phyloP scores from a whole-genome alignment of 2,329 filamentous ascomycete species.

The Sclerotinia glacialis region DNA sequence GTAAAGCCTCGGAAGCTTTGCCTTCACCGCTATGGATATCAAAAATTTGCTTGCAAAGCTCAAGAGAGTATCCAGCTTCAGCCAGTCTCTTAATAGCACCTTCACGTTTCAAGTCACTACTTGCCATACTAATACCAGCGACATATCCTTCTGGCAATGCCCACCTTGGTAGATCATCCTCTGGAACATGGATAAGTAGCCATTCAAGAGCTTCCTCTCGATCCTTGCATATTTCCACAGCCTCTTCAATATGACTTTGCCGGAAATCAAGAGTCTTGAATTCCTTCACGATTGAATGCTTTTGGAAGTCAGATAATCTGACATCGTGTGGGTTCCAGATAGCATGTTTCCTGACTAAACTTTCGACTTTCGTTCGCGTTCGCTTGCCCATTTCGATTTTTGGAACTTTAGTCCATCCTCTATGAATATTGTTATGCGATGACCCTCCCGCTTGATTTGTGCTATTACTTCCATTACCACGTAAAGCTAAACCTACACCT shows the following conservation, averaged over 20 bases:
- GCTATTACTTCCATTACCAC: slow-evolving; percentile 43
- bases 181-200: slow-evolving; percentile 93
- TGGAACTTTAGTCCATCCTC: slow-evolving; percentile 79
- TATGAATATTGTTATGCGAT: slow-evolving; percentile 46
- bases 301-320: slow-evolving; percentile 57
- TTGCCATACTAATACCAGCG: slow-evolving; percentile 82
- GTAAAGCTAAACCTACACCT: slow-evolving; percentile 46
- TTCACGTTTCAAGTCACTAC: slow-evolving; percentile 76
- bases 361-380: slow-evolving; percentile 76
- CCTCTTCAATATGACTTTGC: slow-evolving; percentile 85
- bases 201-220: slow-evolving; percentile 91
- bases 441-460: slow-evolving; percentile 38
- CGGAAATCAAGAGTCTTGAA: slow-evolving; percentile 80
- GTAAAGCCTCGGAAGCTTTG: slow-evolving; percentile 74
- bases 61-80: slow-evolving; percentile 77
- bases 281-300: slow-evolving; percentile 64
- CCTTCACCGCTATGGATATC: slow-evolving; percentile 71
- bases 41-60: slow-evolving; percentile 77
- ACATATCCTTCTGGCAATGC: slow-evolving; percentile 88
- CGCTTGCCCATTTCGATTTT: slow-evolving; percentile 90
- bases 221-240: slow-evolving; percentile 82
- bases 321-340: slow-evolving; percentile 84
- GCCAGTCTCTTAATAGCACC: slow-evolving; percentile 78
- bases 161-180: slow-evolving; percentile 93
- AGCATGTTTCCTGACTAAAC: slow-evolving; percentile 70